Conservation (phyloP, 2,329 filamentous ascomycete species). For the Emericellopsis cladophorae region DNA sequence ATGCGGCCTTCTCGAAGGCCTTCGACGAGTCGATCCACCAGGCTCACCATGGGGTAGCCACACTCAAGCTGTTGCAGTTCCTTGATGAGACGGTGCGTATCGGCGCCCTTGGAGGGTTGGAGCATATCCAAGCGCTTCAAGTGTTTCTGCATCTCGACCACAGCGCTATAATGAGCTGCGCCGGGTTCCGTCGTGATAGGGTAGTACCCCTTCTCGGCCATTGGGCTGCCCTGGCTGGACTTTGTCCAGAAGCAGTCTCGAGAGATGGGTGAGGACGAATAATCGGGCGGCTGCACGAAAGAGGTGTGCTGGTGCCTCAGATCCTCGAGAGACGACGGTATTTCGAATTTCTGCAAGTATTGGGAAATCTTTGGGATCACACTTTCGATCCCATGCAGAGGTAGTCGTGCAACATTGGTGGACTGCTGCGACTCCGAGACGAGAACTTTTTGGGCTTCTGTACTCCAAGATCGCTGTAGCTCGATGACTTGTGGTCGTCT, state of each 20-base stretch:
- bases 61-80: constrained; percentile 9
- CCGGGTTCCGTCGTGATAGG: constrained; percentile 15
- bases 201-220: constrained; percentile 16
- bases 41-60: constrained; percentile 6
- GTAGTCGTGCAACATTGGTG: constrained; percentile 5
- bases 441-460: constrained; percentile 7
- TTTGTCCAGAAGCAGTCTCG: constrained; percentile 17
- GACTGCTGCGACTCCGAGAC: background rate
- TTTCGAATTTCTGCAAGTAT: constrained; percentile 6
- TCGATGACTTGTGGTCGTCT: constrained; percentile 15
- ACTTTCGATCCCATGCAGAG: constrained; percentile 8
- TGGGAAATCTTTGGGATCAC: constrained; percentile 11
- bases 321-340: constrained; percentile 6
- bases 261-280: constrained; percentile 9
- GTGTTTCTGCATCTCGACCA: constrained; percentile 16
- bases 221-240: constrained; percentile 12
- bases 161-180: constrained; percentile 13
- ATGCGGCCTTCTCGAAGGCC: constrained; percentile 13
- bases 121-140: constrained; percentile 17
- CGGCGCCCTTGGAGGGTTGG: constrained; percentile 12
- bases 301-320: constrained; percentile 7
- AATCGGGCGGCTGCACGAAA: constrained; percentile 9
- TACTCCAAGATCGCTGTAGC: constrained; percentile 16
- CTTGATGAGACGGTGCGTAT: constrained; percentile 12
- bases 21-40: constrained; percentile 13